Evolutionary conservation across 768 basidiomycete genomes (phyloP).

Genomic region (Agrocybe praecox): DNA sequence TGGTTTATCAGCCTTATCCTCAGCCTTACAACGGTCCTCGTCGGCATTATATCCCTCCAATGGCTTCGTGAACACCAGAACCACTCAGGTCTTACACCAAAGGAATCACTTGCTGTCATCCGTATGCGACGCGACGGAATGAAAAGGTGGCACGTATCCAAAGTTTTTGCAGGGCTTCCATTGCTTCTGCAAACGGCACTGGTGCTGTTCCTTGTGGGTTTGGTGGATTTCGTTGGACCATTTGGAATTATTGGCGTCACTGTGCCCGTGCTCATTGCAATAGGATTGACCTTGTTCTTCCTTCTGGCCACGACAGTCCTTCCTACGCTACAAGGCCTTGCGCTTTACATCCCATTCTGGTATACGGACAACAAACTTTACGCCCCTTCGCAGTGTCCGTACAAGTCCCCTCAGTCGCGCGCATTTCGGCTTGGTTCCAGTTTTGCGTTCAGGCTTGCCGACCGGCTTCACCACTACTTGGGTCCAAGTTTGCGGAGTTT

Average conservation of each 20-base stretch:
- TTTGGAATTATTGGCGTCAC: not conserved
- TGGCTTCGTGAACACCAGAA: constrained; percentile 11
- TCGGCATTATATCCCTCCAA: constrained; percentile 9
- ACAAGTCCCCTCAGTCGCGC: constrained; percentile 5
- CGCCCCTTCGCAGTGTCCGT: constrained; percentile 2
- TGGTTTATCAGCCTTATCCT: constrained; percentile 9
- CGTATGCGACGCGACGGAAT: constrained; percentile 27
- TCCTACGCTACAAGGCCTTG: constrained; percentile 2
- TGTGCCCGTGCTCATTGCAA: not conserved
- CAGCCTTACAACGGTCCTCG: constrained; percentile 8
- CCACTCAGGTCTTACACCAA: not conserved
- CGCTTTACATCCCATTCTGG: not conserved
- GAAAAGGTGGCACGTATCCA: constrained; percentile 23
- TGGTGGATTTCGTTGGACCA: constrained; percentile 1
- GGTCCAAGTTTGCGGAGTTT: not conserved
- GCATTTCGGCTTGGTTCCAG: constrained; percentile 1
- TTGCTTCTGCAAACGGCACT: constrained; percentile 26
- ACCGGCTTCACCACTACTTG: not conserved
- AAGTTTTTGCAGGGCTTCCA: constrained; percentile 24
- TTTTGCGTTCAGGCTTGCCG: not conserved
- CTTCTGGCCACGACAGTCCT: not conserved
- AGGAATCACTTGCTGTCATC: constrained; percentile 7
- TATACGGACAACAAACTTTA: not conserved
- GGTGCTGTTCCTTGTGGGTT: constrained; percentile 22
- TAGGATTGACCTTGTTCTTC: constrained; percentile 1